phyloP scores from a whole-genome alignment of 169 alveolate genomes.

The Perkinsus chesapeaki region DNA sequence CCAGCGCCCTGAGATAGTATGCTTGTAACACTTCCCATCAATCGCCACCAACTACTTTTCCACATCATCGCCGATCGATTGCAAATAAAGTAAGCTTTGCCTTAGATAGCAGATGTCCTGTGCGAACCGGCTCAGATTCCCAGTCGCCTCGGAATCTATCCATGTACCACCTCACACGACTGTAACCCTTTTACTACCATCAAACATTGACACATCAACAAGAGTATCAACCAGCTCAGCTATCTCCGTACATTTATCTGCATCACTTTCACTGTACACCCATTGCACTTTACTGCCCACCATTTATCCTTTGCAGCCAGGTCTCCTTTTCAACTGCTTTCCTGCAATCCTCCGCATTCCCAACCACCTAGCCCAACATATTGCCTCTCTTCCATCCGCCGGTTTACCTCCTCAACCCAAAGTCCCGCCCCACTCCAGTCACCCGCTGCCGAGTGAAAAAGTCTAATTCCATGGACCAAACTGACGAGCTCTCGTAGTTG shows the following conservation, averaged over 20 bases:
- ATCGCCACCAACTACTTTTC: not conserved
- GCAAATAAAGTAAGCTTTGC: not conserved
- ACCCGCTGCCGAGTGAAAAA: not conserved
- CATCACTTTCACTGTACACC: too few relatives aligned
- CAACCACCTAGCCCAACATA: not conserved
- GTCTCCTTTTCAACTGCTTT: not conserved
- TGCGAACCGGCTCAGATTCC: not conserved
- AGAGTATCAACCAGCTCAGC: too few relatives aligned
- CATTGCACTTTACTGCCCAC: not conserved
- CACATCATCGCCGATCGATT: not conserved
- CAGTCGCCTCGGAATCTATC: not conserved
- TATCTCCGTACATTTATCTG: too few relatives aligned
- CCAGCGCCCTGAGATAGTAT: not conserved
- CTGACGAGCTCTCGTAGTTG: not conserved
- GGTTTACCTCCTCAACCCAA: not conserved
- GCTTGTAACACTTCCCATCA: not conserved
- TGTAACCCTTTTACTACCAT: not conserved
- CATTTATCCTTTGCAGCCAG: not conserved
- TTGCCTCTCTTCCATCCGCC: not conserved
- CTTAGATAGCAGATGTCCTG: not conserved
- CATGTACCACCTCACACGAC: not conserved
- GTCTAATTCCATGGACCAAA: not conserved
- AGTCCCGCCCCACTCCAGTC: not conserved
- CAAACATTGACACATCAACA: too few relatives aligned
- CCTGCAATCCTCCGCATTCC: not conserved